Conservation (phyloP, 2,329 filamentous ascomycete species). For the Pseudohalonectria lignicola region DNA sequence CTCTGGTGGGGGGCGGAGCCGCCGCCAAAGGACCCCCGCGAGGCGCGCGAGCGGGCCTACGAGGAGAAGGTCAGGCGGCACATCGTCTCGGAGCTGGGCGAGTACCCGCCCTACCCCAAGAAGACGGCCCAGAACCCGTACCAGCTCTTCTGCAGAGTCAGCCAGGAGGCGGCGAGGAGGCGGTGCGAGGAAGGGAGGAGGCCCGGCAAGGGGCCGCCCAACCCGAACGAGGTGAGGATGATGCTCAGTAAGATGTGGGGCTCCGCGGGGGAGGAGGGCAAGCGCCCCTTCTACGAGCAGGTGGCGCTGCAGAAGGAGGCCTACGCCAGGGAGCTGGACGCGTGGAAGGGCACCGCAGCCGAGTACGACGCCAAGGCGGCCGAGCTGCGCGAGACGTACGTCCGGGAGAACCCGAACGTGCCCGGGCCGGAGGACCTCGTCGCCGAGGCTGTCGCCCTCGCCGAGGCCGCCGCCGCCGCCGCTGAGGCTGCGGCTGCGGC, state of each 20-base stretch:
- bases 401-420: constrained; percentile 36
- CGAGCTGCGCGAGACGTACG: constrained; percentile 39
- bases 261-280: constrained; percentile 57
- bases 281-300: constrained; percentile 66
- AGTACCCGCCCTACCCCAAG: constrained; percentile 58
- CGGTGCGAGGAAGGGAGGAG: constrained; percentile 56
- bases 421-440: constrained; percentile 20
- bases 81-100: constrained; percentile 52
- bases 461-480: constrained; percentile 20
- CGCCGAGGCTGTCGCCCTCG: background rate
- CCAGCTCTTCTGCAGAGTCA: constrained; percentile 73
- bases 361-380: constrained; percentile 63
- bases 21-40: constrained; percentile 17
- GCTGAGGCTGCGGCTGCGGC: constrained; percentile 2
- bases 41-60: constrained; percentile 44
- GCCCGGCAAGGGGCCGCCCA: constrained; percentile 50
- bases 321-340: constrained; percentile 45
- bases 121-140: constrained; percentile 78
- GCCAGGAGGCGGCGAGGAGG: constrained; percentile 51
- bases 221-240: constrained; percentile 72
- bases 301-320: constrained; percentile 59
- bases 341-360: constrained; percentile 48
- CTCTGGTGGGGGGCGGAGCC: too few species aligned
- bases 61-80: constrained; percentile 42
- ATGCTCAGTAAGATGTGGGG: constrained; percentile 90